Percentiles rank a stretch among this genome's conserved stretches.
These are phyloP conservation scores for Rosa hybrid DNA, from an alignment of 331 rosid species.

Conservation along the genomic window DNA sequence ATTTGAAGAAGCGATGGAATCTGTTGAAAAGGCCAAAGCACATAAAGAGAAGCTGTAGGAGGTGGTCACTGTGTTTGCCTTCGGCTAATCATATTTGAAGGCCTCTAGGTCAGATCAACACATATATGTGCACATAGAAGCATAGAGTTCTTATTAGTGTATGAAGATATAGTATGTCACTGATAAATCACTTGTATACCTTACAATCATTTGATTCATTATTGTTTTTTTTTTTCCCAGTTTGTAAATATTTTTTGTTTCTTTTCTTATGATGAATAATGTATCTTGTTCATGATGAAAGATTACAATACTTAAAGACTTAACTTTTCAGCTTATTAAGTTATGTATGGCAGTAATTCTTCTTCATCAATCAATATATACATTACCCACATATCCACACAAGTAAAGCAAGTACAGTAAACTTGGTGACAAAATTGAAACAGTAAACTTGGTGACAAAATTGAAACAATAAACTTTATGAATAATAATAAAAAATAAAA, in stretches of 20 bases:
- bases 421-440: too few species aligned
- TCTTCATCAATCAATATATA: not conserved
- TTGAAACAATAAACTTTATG: not conserved
- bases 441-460: not conserved
- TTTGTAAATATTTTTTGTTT: not conserved
- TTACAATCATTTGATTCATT: not conserved
- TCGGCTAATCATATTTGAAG: conserved; percentile 5
- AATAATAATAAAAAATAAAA: not conserved
- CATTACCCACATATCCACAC: not conserved
- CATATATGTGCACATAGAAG: conserved; percentile 5
- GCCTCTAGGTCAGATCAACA: conserved; percentile 9
- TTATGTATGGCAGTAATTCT: not conserved
- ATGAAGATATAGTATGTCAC: not conserved
- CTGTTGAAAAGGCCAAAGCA: conserved; percentile 58
- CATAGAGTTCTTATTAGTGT: not conserved
- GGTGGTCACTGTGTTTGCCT: not conserved
- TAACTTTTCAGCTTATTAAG: not conserved
- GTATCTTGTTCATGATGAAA: not conserved
- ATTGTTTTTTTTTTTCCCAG: not conserved
- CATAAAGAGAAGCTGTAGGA: conserved; percentile 35
- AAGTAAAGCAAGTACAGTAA: not conserved
- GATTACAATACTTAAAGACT: not conserved
- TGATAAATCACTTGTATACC: not conserved
- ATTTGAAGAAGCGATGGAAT: conserved; percentile 78
- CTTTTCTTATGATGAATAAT: not conserved